Evolutionary conservation across 2,329 filamentous ascomycete species (phyloP).

Genomic region (Xylaria polymorpha): DNA sequence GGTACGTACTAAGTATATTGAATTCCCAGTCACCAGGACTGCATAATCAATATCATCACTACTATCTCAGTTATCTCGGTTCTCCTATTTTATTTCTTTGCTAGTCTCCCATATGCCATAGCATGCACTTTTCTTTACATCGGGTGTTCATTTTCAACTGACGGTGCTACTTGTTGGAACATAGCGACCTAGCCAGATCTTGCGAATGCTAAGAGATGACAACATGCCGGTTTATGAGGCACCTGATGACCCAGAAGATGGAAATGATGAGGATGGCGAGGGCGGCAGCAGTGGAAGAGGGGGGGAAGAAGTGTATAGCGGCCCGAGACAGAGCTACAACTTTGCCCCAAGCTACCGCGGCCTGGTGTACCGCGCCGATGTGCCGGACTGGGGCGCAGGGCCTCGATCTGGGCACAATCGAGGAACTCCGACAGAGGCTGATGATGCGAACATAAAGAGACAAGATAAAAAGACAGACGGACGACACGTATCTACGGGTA

Average conservation of each 20-base stretch:
- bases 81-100: neutral
- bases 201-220: slow-evolving; percentile 77
- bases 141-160: neutral
- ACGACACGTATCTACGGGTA: slow-evolving; percentile 12
- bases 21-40: slow-evolving; percentile 23
- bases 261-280: slow-evolving; percentile 13
- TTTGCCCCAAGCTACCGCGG: slow-evolving; percentile 91
- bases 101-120: neutral
- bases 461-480: slow-evolving; percentile 26
- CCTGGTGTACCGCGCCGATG: slow-evolving; percentile 84
- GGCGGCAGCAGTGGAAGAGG: neutral
- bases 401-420: slow-evolving; percentile 43
- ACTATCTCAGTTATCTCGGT: neutral
- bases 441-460: slow-evolving; percentile 1
- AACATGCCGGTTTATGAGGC: slow-evolving; percentile 78
- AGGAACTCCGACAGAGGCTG: slow-evolving; percentile 39
- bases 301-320: slow-evolving; percentile 30
- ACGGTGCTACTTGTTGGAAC: slow-evolving; percentile 18
- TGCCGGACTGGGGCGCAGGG: slow-evolving; percentile 69
- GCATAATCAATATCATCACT: slow-evolving; percentile 3
- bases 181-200: slow-evolving; percentile 81
- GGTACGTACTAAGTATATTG: slow-evolving; percentile 56
- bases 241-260: slow-evolving; percentile 70
- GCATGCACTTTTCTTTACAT: too few species aligned
- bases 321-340: slow-evolving; percentile 83